These are phyloP conservation scores for Metschnikowia rubicola DNA, from an alignment of 805 yeast species.

Conservation along the genomic window DNA sequence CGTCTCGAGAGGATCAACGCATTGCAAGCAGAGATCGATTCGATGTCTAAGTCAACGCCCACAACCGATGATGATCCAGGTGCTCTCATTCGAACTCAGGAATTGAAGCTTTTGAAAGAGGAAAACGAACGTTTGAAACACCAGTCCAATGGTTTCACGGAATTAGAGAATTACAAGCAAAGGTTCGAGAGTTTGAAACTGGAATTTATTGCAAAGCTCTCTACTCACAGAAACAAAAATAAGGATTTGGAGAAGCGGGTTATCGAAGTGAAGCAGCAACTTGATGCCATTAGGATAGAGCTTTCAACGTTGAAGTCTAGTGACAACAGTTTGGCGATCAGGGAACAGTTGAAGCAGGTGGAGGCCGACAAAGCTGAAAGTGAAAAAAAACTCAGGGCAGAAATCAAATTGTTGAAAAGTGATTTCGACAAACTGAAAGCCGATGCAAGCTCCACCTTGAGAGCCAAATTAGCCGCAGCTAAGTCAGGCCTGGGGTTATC, in stretches of 20 bases:
- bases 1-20: conserved; percentile 22
- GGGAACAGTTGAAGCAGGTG: conserved; percentile 9
- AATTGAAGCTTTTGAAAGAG: conserved; percentile 43
- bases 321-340: conserved; percentile 9
- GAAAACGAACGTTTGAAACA: conserved; percentile 61
- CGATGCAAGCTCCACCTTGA: conserved; percentile 14
- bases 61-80: conserved; percentile 24
- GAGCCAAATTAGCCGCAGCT: conserved; percentile 22
- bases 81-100: conserved; percentile 45
- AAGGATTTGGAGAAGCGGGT: conserved; percentile 24
- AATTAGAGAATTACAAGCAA: conserved; percentile 28
- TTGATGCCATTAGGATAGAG: conserved; percentile 6
- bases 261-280: conserved; percentile 8
- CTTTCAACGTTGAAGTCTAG: conserved; percentile 1
- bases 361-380: conserved; percentile 2
- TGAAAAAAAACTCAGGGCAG: conserved; percentile 11
- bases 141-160: conserved; percentile 18
- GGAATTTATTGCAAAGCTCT: conserved; percentile 26
- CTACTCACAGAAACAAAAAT: conserved; percentile 25
- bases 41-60: conserved; percentile 41
- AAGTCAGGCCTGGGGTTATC: neutral
- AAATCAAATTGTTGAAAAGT: conserved; percentile 19
- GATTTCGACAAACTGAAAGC: conserved; percentile 32
- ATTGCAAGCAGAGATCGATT: conserved; percentile 45
- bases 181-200: conserved; percentile 29